A percentile compares a stretch with the other conserved stretches of the same genome.
Evolutionary conservation across 306 rosid genomes (phyloP).

Genomic region (Betula pendula): DNA sequence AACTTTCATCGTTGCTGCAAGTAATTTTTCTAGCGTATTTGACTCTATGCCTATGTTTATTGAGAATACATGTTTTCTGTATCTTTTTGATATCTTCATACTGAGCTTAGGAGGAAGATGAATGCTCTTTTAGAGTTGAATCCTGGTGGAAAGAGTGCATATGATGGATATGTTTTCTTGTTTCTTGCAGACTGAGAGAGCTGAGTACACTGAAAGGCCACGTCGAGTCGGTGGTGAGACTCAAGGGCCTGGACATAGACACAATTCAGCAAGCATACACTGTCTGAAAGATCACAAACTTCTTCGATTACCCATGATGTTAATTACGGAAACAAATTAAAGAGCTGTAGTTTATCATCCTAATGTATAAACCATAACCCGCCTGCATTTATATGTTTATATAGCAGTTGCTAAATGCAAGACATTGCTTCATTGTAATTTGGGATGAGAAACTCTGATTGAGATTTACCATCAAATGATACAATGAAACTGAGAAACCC

Average conservation of each 20-base stretch:
- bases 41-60: no score
- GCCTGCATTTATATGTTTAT: neutral
- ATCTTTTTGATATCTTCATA: neutral
- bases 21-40: no score
- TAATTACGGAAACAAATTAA: neutral
- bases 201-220: slow-evolving; percentile 68
- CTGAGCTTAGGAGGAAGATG: neutral
- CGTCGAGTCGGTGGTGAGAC: slow-evolving; percentile 75
- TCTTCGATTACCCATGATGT: neutral
- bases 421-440: neutral
- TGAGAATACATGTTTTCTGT: no score
- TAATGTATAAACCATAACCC: neutral
- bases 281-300: slow-evolving; percentile 26
- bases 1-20: neutral
- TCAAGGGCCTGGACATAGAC: slow-evolving; percentile 68
- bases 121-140: neutral
- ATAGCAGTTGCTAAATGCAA: neutral
- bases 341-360: neutral
- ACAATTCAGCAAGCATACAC: slow-evolving; percentile 74
- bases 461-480: no score
- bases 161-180: neutral
- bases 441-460: no score
- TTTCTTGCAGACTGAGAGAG: slow-evolving; percentile 62
- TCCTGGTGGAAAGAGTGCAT: neutral
- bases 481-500: no score